Conservation (phyloP, 495 filamentous ascomycete genomes). For the Aspergillus sclerotioniger region DNA sequence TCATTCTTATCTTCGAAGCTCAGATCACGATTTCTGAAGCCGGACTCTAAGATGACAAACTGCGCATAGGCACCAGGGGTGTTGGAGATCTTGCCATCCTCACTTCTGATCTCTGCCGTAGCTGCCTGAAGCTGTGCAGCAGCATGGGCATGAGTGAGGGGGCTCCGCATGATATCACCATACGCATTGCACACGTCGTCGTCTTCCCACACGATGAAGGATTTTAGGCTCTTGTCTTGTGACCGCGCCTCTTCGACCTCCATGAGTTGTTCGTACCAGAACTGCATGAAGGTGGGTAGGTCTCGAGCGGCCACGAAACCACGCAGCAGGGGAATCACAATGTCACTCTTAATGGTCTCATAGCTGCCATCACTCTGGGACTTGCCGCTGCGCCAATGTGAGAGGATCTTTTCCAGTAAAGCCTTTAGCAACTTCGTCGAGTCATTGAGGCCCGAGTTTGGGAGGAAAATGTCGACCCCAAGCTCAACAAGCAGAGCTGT, state of each 20-base stretch:
- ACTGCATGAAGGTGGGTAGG: conserved; percentile 60
- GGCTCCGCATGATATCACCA: conserved; percentile 36
- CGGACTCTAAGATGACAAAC: conserved; percentile 40
- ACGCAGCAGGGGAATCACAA: conserved; percentile 57
- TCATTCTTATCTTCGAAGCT: conserved; percentile 26
- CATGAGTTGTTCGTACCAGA: conserved; percentile 63
- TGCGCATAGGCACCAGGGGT: conserved; percentile 35
- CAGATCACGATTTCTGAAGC: conserved; percentile 28
- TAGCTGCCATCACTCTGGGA: conserved; percentile 20
- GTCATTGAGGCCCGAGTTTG: conserved; percentile 46
- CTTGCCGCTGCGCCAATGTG: conserved; percentile 32
- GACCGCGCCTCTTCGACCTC: conserved; percentile 40
- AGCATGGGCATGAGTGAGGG: conserved; percentile 32
- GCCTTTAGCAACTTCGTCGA: conserved; percentile 40
- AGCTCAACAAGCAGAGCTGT: conserved; percentile 60
- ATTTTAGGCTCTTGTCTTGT: conserved; percentile 24
- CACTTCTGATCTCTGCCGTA: conserved; percentile 25
- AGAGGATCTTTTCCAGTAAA: conserved; percentile 39
- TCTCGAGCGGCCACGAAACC: conserved; percentile 66
- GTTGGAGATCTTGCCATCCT: conserved; percentile 31
- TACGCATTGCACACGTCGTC: conserved; percentile 50
- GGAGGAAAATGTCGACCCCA: conserved; percentile 68
- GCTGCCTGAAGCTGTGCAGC: conserved; percentile 35
- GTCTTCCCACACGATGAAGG: conserved; percentile 60
- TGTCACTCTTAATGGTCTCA: conserved; percentile 34